Evolutionary conservation across 75 land plant species (phyloP), one percentile per base, ranked within the genome.

Genomic region (Cunninghamia lanceolata): DNA sequence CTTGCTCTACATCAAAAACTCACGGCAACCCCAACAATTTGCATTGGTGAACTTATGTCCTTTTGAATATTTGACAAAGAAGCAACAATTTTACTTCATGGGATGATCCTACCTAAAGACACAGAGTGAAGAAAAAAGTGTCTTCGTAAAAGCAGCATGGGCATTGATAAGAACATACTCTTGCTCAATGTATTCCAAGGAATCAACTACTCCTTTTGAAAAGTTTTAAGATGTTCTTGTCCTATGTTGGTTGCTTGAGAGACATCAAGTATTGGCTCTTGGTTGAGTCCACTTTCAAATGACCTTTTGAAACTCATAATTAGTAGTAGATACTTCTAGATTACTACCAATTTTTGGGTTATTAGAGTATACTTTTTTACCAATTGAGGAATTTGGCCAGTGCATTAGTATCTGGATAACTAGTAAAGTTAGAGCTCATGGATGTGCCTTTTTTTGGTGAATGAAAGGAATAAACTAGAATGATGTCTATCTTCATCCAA

Each of bases 151-250:
- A 28, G 97, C 78, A 43, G 80, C 17, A 25, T 85, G 95, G 52
- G 92, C 94, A 54, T 93, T 86, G 15, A 97, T 96, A 87, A 97
- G 63, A 45, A 97, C 99, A 91, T 97, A 97, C 83, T 97, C 99
- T 77, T 90, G 93, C 87, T 94, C 99, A 86, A 94, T 90, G 45
- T 83, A 89, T 84, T 97, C 99, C 78, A 92, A 82, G 85, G 98
- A 94, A 87, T 96, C 99, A 83, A 85, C 88, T 79, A 91, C 63
- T 86, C 92, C 92, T 87, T 82, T 86, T n/a, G 87, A 85, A 2
- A 56, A 82, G 0, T n/a, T n/a, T 39, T 39, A 76, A 39, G 7
- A 19, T 16, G 43, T 38, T 34, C 79, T 74, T 74, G 36, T 74
- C 30, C 77, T 14, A 74, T 2, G 36, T 74, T 35, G 39, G 21